Evolutionary conservation across 163 green algal genomes (phyloP), one percentile per base, ranked within the genome.

Genomic region (Scenedesmus sp.): DNA sequence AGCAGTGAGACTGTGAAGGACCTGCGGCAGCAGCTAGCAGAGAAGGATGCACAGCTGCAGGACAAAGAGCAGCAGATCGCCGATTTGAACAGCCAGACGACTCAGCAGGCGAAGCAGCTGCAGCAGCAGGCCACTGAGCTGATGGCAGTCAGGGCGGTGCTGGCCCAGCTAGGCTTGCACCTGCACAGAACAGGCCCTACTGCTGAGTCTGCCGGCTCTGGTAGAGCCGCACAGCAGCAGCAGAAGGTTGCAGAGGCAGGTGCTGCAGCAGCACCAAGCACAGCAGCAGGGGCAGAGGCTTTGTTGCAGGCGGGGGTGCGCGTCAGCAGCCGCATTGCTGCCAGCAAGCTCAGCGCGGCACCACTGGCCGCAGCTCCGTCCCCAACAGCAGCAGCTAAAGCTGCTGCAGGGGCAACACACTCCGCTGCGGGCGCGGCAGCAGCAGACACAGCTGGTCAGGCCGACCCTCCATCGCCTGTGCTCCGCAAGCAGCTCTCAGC

Each of bases 1-100:
- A 83, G 68, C 43, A 51, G 30, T 22, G 42, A 83, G n/a, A 26
- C 35, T 16, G 68, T 53, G 0, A 26, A n/a, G 5, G 37, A 72
- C 4, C 43, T 89, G 30, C 72, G 51, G 65, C 65, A 83, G 65
- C 85, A 89, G 85, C 68, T 89, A 5, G n/a, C 49, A 16, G 43
- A 46, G 42, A 68, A 83, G 20, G 65, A 82, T 51, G 73, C 33
- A 1, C 35, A 51, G 37, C 73, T 82, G 73, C 65, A 76, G 65
- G 30, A 40, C 30, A 76, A 40, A 18, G 9, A 88, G 44, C 53
- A 81, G 83, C 56, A 88, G 83, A 13, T 88, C 16, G 56, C 37
- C 16, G 37, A 10, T 30, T 30, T 88, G 40, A 61, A 16, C 10
- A 59, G 9, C 24, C 37, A 88, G 56, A 24, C 35, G 33, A 44